A percentile compares a stretch with the other conserved stretches of the same genome.
Conservation (phyloP, 2,329 filamentous ascomycete genomes). For the Venturia carpophila region DNA sequence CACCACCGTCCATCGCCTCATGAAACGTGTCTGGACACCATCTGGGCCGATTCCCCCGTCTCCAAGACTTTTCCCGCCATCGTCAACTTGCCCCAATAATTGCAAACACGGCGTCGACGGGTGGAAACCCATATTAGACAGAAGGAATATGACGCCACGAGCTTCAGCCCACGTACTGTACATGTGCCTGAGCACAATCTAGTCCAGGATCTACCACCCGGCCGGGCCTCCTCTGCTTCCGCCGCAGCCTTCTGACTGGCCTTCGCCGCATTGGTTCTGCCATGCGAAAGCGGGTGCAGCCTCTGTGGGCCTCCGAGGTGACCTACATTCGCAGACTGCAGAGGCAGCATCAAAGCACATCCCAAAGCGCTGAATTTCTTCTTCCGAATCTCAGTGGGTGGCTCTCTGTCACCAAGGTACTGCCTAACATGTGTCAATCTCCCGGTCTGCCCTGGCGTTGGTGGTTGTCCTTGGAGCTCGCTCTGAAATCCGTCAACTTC, state of each 20-base stretch:
- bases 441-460: conserved; percentile 1
- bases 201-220: background rate
- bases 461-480: background rate
- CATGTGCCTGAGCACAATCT: background rate
- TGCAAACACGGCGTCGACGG: too few relatives aligned
- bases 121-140: background rate
- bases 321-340: background rate
- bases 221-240: background rate
- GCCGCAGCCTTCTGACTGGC: background rate
- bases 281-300: background rate
- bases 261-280: background rate
- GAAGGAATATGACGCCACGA: conserved; percentile 4
- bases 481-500: background rate
- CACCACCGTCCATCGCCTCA: too few relatives aligned
- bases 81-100: too few relatives aligned
- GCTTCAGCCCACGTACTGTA: background rate
- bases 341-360: conserved; percentile 6
- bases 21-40: conserved; percentile 3
- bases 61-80: background rate
- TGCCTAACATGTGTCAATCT: background rate
- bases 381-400: background rate
- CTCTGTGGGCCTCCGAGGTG: background rate
- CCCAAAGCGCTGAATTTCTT: conserved; percentile 10
- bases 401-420: background rate
- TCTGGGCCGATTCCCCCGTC: background rate